Evolutionary conservation across 2,329 filamentous ascomycete species (phyloP).

Genomic region (Fonsecaea nubica): DNA sequence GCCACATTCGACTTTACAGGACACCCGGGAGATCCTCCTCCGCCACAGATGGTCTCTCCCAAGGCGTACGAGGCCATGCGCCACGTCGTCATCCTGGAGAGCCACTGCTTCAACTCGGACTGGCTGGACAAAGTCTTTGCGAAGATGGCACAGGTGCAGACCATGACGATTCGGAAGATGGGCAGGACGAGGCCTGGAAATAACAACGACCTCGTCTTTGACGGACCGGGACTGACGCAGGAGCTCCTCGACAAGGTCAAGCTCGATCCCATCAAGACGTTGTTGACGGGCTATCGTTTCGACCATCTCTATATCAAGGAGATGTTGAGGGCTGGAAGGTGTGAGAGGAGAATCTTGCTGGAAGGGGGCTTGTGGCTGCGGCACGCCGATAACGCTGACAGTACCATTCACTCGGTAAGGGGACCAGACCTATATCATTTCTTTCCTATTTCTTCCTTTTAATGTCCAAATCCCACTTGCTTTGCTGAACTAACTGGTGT

Average conservation of each 20-base stretch:
- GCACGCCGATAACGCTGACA: background rate
- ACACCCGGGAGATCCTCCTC: slow-evolving; percentile 12
- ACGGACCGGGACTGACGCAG: slow-evolving; percentile 1
- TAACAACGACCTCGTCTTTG: background rate
- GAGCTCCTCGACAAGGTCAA: slow-evolving; percentile 11
- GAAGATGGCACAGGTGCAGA: slow-evolving; percentile 15
- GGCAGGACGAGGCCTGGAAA: background rate
- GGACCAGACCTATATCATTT: too few species aligned
- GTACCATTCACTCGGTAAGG: slow-evolving; percentile 12
- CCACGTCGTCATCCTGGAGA: slow-evolving; percentile 17
- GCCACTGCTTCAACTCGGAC: slow-evolving; percentile 17
- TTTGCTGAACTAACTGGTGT: background rate
- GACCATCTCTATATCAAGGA: slow-evolving; percentile 18
- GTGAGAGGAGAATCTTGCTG: slow-evolving; percentile 3
- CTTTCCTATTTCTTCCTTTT: background rate
- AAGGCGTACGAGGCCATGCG: slow-evolving; percentile 10
- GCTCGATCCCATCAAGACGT: slow-evolving; percentile 1
- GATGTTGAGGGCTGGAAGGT: slow-evolving; percentile 8
- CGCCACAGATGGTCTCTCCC: background rate
- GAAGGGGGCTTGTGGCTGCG: slow-evolving; percentile 8
- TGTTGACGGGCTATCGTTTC: slow-evolving; percentile 20
- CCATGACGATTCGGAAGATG: slow-evolving; percentile 10
- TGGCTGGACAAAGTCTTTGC: slow-evolving; percentile 16
- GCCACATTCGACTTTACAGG: slow-evolving; percentile 19
- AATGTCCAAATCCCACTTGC: background rate